Base-by-base conservation (phyloP, 2,329 filamentous ascomycete species). In the Epichloe typhina region DNA sequence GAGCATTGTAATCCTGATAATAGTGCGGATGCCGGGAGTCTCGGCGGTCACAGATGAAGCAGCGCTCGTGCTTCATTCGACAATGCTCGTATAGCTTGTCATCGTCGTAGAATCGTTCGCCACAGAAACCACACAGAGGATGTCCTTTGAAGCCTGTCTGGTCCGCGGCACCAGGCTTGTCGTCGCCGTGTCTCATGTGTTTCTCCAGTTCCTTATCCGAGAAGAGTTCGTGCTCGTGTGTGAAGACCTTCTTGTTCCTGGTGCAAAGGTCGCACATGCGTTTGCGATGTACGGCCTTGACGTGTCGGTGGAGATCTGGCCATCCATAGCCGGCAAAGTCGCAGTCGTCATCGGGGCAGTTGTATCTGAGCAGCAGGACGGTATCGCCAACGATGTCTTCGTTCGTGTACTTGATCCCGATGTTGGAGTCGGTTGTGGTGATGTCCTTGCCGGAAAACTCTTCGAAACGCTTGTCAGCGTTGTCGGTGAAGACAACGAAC, bases 71-170 rank as follows among this genome's bases (percentile, higher is more conserved):
- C 66, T 87, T 91, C 65, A 91, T 86, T 54, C 91, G 81, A 64
- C 93, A 97, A 68, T 98, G 93, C 50, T 86, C 78, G 64, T 90
- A 98, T 1, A 98, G 75, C 69, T 96, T 94, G 63, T 98, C 93
- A 58, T 90, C 88, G 44, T 94, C 90, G 66, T 97, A 98, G 68
- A 97, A 98, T 37, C 91, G 79, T 63, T 88, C 80, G 50, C 83
- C 82, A 65, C 93, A 98, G 69, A 98, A 98, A 4, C 82, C 86
- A 67, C 93, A 98, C 49, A 96, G 80, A 0, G 93, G 93, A 63
- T 98, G 93, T 8, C 93, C 93, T 64, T 86, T 93, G 71, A 98
- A 98, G 1, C 93, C 93, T 31, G 87, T 96, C 71, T 97, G 93
- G 60, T 96, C 88, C 38, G 86, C 74, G 0, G 90, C 85, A 36